Percentiles rank a stretch among this genome's conserved stretches.
Conservation (phyloP, 1,284 basidiomycete genomes). For the Pascua guehoae region DNA sequence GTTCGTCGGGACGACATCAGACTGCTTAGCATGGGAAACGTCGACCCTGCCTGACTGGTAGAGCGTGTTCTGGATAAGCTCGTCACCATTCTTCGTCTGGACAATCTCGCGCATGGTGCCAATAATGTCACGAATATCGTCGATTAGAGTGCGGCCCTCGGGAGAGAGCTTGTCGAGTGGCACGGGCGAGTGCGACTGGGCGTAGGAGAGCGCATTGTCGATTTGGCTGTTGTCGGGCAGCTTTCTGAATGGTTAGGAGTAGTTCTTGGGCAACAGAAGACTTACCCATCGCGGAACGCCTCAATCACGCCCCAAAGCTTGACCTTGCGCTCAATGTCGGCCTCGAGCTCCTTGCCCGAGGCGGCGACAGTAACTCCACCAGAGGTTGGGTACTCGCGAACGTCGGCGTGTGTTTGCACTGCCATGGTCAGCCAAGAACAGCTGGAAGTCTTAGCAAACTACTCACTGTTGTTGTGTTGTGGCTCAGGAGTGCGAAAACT, state of each 20-base stretch:
- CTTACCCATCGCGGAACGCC: conserved; percentile 66
- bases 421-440: too few relatives aligned
- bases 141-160: conserved; percentile 70
- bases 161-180: conserved; percentile 64
- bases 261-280: neutral
- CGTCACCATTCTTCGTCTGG: conserved; percentile 77
- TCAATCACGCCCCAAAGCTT: conserved; percentile 70
- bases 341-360: conserved; percentile 42
- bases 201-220: conserved; percentile 66
- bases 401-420: conserved; percentile 12
- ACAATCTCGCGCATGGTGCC: conserved; percentile 60
- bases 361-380: conserved; percentile 45
- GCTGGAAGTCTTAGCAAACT: too few relatives aligned
- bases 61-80: conserved; percentile 81
- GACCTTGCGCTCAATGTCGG: conserved; percentile 50
- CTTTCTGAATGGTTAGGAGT: conserved; percentile 43
- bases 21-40: conserved; percentile 6
- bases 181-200: conserved; percentile 65
- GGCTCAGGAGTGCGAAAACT: too few relatives aligned
- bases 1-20: neutral
- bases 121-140: conserved; percentile 59
- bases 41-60: conserved; percentile 53
- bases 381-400: conserved; percentile 18
- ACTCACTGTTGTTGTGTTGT: too few relatives aligned
- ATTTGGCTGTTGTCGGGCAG: conserved; percentile 78